Percentiles rank a stretch among this genome's conserved stretches.
Evolutionary conservation across 2,329 filamentous ascomycete genomes (phyloP).

Genomic region (Elsinoe arachidis): DNA sequence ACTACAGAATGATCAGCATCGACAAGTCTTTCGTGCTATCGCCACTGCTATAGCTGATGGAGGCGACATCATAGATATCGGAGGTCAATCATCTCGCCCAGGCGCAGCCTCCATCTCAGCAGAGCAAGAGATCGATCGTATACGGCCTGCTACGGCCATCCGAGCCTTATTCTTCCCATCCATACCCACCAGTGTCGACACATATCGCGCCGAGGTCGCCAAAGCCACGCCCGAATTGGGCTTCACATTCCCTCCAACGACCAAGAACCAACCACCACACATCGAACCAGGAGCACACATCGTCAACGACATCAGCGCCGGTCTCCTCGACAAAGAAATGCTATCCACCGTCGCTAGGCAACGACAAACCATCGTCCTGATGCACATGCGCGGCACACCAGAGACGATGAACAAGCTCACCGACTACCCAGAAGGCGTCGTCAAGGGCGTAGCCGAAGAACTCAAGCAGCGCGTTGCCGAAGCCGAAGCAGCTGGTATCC

Average conservation of each 20-base stretch:
- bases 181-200: slow-evolving; percentile 68
- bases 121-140: slow-evolving; percentile 66
- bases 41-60: slow-evolving; percentile 56
- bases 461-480: slow-evolving; percentile 60
- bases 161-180: slow-evolving; percentile 55
- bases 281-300: slow-evolving; percentile 70
- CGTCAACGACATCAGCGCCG: slow-evolving; percentile 89
- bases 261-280: not conserved
- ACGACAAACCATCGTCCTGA: slow-evolving; percentile 70
- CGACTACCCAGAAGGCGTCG: slow-evolving; percentile 58
- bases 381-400: slow-evolving; percentile 90
- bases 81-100: slow-evolving; percentile 86
- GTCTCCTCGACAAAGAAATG: slow-evolving; percentile 71
- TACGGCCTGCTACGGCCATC: slow-evolving; percentile 68
- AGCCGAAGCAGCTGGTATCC: slow-evolving; percentile 73
- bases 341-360: slow-evolving; percentile 67
- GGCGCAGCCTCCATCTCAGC: slow-evolving; percentile 58
- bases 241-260: not conserved
- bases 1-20: not conserved
- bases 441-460: slow-evolving; percentile 58
- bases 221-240: slow-evolving; percentile 51
- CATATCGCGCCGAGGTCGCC: slow-evolving; percentile 79
- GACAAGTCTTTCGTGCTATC: slow-evolving; percentile 38
- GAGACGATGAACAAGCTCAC: slow-evolving; percentile 62
- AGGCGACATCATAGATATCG: slow-evolving; percentile 81